Percentiles rank a stretch among this genome's conserved stretches.
phyloP scores from a whole-genome alignment of 805 yeast genomes.

The Zygoascus flipseniorum region DNA sequence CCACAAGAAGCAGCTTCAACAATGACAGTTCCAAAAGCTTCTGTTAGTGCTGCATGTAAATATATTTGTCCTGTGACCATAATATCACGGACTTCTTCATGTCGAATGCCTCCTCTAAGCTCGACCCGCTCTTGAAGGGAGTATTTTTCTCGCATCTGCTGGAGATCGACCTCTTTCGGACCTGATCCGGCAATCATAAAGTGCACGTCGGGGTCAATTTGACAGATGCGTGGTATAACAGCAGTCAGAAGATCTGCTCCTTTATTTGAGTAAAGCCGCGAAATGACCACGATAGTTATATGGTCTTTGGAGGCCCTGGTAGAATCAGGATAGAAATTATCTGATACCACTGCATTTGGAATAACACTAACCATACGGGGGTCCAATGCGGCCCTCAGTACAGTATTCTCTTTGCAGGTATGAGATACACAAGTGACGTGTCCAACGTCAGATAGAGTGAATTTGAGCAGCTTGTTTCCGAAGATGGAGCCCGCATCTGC shows the following conservation, averaged over 20 bases:
- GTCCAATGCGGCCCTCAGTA: slow-evolving; percentile 72
- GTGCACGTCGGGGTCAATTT: slow-evolving; percentile 49
- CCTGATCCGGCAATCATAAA: slow-evolving; percentile 96
- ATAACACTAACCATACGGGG: slow-evolving; percentile 79
- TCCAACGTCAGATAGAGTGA: slow-evolving; percentile 77
- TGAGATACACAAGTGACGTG: slow-evolving; percentile 95
- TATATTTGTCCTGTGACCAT: slow-evolving; percentile 93
- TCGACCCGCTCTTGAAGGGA: slow-evolving; percentile 82
- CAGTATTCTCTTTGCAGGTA: slow-evolving; percentile 94
- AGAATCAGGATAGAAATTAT: slow-evolving; percentile 50
- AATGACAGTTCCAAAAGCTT: slow-evolving; percentile 94
- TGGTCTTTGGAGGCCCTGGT: slow-evolving; percentile 27
- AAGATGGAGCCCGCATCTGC: slow-evolving; percentile 74
- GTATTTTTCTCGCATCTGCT: slow-evolving; percentile 86
- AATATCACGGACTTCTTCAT: slow-evolving; percentile 86
- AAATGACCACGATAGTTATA: slow-evolving; percentile 83
- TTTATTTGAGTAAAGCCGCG: slow-evolving; percentile 88
- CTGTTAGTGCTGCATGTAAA: slow-evolving; percentile 87
- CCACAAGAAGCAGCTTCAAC: slow-evolving; percentile 99
- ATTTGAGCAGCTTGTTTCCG: slow-evolving; percentile 79
- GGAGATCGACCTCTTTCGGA: slow-evolving; percentile 86
- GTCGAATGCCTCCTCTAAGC: slow-evolving; percentile 78
- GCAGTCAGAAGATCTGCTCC: slow-evolving; percentile 87
- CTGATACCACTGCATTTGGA: slow-evolving; percentile 92
- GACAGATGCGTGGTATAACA: slow-evolving; percentile 76